Evolutionary conservation across 2,329 filamentous ascomycete genomes (phyloP).

Genomic region (Magnaporthiopsis poae): DNA sequence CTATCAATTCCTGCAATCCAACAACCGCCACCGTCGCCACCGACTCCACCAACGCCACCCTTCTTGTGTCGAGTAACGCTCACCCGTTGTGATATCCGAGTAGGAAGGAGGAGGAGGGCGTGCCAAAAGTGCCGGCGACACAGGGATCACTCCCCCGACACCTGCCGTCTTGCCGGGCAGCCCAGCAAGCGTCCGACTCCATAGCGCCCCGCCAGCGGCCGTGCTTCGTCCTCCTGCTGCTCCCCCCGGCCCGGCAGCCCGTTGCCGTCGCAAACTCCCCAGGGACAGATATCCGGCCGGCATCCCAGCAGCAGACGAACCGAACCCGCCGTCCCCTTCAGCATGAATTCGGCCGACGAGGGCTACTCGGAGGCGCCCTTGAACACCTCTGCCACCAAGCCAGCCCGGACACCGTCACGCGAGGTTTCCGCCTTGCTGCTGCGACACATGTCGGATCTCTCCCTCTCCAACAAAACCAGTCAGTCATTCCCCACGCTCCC

Average conservation of each 20-base stretch:
- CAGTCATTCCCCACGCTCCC: conserved; percentile 17
- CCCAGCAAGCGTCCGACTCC: neutral
- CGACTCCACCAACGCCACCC: too few species aligned
- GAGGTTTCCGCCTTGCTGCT: conserved; percentile 42
- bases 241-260: too few species aligned
- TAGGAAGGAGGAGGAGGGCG: neutral
- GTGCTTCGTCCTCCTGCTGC: neutral
- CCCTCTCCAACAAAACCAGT: conserved; percentile 41
- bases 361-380: conserved; percentile 74
- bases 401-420: conserved; percentile 26
- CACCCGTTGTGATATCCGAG: too few species aligned
- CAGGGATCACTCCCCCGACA: neutral
- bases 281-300: neutral
- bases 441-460: conserved; percentile 38
- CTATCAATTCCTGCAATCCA: too few species aligned
- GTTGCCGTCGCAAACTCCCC: neutral
- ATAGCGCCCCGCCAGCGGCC: neutral
- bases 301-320: neutral
- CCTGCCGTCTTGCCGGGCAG: neutral
- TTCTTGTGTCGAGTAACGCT: too few species aligned
- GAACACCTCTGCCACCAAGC: conserved; percentile 28
- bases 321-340: conserved; percentile 20
- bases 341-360: conserved; percentile 55
- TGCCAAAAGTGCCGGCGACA: neutral
- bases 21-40: too few species aligned